Percentiles rank a stretch among this genome's conserved stretches.
phyloP scores from a whole-genome alignment of 2,329 filamentous ascomycete genomes.

The Penicillium digitatum region DNA sequence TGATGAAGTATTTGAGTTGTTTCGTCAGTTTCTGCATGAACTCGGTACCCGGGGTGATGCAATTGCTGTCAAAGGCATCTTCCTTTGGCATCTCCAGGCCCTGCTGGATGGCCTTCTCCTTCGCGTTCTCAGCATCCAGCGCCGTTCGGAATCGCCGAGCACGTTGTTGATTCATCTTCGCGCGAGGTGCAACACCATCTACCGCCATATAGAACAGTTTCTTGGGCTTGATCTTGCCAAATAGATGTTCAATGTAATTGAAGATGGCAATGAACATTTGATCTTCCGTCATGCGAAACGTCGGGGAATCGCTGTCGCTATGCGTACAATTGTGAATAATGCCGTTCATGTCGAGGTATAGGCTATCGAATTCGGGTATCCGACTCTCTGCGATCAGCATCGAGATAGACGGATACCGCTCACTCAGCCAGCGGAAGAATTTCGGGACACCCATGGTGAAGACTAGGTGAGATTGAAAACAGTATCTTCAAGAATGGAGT shows the following conservation, averaged over 20 bases:
- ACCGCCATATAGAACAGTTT: constrained; percentile 99
- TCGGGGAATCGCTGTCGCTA: constrained; percentile 87
- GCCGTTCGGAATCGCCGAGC: constrained; percentile 92
- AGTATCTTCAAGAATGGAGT: not conserved
- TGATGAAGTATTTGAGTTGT: constrained; percentile 97
- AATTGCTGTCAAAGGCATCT: constrained; percentile 96
- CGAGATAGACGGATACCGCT: constrained; percentile 97
- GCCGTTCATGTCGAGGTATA: constrained; percentile 90
- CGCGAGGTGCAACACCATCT: constrained; percentile 92
- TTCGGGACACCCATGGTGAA: constrained; percentile 67
- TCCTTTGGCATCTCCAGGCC: constrained; percentile 93
- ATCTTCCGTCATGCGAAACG: constrained; percentile 90
- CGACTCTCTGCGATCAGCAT: constrained; percentile 98
- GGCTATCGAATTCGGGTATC: constrained; percentile 96
- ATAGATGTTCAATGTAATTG: constrained; percentile 98
- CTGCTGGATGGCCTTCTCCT: constrained; percentile 85
- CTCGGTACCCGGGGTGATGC: constrained; percentile 91
- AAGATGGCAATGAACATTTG: constrained; percentile 99
- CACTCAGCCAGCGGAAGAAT: constrained; percentile 98
- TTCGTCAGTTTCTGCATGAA: constrained; percentile 96
- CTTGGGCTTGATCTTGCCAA: constrained; percentile 97
- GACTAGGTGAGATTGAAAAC: constrained; percentile 8
- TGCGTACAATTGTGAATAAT: constrained; percentile 99
- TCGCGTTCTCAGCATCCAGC: constrained; percentile 80
- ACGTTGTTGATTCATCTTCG: constrained; percentile 99